Percentiles rank a stretch among this genome's conserved stretches.
These are phyloP conservation scores for Russula emetica DNA, from an alignment of 768 basidiomycete genomes.

Conservation along the genomic window DNA sequence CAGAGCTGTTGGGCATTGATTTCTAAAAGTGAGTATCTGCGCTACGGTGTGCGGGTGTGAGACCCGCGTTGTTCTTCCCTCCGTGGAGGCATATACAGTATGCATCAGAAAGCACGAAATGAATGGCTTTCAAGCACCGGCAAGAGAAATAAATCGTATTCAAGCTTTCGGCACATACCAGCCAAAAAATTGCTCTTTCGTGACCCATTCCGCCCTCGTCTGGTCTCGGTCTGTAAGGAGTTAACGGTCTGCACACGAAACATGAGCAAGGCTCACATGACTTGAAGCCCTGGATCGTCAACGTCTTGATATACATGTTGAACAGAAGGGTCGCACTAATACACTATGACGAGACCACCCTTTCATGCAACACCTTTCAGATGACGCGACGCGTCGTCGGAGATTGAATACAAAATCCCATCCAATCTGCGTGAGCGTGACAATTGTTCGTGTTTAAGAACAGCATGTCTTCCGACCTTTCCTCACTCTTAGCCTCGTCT, in stretches of 20 bases:
- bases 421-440: background rate
- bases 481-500: conserved; percentile 66
- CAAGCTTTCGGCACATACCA: conserved; percentile 45
- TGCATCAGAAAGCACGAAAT: conserved; percentile 96
- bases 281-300: conserved; percentile 95
- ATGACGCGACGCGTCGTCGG: background rate
- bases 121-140: conserved; percentile 59
- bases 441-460: background rate
- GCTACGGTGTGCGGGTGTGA: too few species aligned
- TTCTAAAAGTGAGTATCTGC: too few species aligned
- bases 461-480: conserved; percentile 49
- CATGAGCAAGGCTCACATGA: conserved; percentile 59
- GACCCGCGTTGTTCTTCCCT: too few species aligned
- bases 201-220: conserved; percentile 88
- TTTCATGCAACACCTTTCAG: too few species aligned
- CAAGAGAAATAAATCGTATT: background rate
- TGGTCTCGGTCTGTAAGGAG: conserved; percentile 69
- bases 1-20: too few species aligned
- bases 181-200: conserved; percentile 99
- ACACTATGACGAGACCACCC: background rate
- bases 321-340: background rate
- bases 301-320: conserved; percentile 78
- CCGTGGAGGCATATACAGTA: conserved; percentile 40
- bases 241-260: conserved; percentile 16
- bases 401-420: background rate